phyloP scores from a whole-genome alignment of 1,284 basidiomycete species.

The Papiliotrema nemorosa region DNA sequence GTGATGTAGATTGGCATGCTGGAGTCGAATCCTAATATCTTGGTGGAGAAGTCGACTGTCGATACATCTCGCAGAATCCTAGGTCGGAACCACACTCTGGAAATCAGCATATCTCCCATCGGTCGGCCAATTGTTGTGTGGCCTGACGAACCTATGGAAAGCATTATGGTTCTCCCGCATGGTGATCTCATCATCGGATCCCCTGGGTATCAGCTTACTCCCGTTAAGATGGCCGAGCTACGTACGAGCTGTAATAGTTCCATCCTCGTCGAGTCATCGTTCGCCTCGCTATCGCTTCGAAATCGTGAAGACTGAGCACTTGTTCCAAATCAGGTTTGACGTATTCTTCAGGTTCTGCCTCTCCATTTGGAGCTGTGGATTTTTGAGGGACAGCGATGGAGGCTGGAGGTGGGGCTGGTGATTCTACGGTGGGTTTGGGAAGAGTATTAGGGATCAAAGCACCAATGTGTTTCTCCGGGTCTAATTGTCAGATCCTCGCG shows the following conservation, averaged over 20 bases:
- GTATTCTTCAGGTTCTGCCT: conserved; percentile 33
- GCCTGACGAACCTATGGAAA: conserved; percentile 63
- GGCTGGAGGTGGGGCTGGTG: conserved; percentile 23
- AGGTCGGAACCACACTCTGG: conserved; percentile 88
- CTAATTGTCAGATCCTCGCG: conserved; percentile 5
- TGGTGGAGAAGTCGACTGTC: conserved; percentile 76
- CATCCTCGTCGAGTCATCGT: conserved; percentile 77
- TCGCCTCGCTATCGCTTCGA: conserved; percentile 73
- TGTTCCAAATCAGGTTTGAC: conserved; percentile 63
- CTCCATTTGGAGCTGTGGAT: conserved; percentile 10
- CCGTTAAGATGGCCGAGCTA: neutral
- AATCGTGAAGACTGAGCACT: conserved; percentile 84
- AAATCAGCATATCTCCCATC: conserved; percentile 1
- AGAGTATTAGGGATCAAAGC: conserved; percentile 61
- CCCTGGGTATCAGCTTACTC: conserved; percentile 38
- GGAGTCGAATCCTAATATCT: conserved; percentile 66
- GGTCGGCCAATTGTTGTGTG: neutral
- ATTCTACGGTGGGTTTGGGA: conserved; percentile 18
- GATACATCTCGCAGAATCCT: conserved; percentile 76
- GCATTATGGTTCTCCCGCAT: conserved; percentile 82
- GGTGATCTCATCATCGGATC: conserved; percentile 84
- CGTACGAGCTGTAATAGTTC: conserved; percentile 75
- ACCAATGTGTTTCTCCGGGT: conserved; percentile 54
- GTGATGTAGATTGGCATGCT: conserved; percentile 76
- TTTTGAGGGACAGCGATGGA: conserved; percentile 53